Base-by-base conservation (phyloP, 345 rosid genomes). In the Arabidopsis arenosa region DNA sequence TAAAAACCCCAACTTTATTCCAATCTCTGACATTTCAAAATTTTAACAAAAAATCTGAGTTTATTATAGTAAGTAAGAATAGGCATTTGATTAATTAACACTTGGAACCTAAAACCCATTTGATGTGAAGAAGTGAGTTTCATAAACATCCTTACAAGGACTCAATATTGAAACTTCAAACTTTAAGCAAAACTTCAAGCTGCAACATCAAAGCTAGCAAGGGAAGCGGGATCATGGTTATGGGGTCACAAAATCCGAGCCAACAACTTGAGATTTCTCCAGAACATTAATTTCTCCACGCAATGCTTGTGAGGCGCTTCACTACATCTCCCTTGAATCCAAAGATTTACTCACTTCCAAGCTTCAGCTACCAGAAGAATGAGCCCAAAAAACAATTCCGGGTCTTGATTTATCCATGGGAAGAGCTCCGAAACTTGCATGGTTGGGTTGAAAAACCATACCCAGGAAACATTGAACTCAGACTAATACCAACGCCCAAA, bases 1-100 rank as follows among this genome's bases (percentile, higher is more conserved):
- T 23, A 62, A 55, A 70, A 52, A 70, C 9, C 15, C 23, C 1
- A 70, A 63, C 66, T 76, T 76, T 61, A 40, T 51, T 32, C 23
- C 68, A 40, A 14, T 9, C 59, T 60, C 36, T 32, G 51, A 47
- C 37, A 13, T 18, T 36, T 9, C 59, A 48, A 45, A 45, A 14
- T n/a, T 63, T 17, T 11, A 11, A 53, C 13, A 35, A 57, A 11
- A 26, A 23, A 7, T 40, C 9, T 32, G 9, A 56, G 26, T 65
- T 47, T 56, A 28, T 47, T 56, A 28, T 28, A 3, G n/a, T 14
- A 14, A 30, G 6, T 30, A 4, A 8, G 37, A 18, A 6, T 7
- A 59, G 18, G 9, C 43, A n/a, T 13, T 10, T 32, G 30, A 21
- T 48, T 48, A 32, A 3, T 30, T 7, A 4, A n/a, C 30, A 56